These are phyloP conservation scores for Kluyveromyces siamensis DNA, from an alignment of 805 yeast species.

Conservation along the genomic window DNA sequence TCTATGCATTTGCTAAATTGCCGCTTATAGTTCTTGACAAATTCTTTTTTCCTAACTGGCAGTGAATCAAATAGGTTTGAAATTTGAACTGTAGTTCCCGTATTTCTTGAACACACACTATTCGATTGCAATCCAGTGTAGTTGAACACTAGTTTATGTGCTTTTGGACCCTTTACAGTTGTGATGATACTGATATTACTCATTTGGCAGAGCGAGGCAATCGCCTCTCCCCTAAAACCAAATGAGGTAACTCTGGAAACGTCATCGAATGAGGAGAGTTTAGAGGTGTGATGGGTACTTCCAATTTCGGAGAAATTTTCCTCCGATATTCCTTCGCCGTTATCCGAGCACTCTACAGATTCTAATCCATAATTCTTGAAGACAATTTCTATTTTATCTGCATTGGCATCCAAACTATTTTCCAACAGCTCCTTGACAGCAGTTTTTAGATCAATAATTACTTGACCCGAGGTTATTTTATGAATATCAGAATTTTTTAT, in stretches of 20 bases:
- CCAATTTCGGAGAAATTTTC: conserved; percentile 48
- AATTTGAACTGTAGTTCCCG: conserved; percentile 62
- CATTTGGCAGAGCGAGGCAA: conserved; percentile 59
- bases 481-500: conserved; percentile 52
- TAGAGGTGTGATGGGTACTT: conserved; percentile 59
- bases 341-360: conserved; percentile 56
- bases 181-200: conserved; percentile 46
- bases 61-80: conserved; percentile 52
- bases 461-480: conserved; percentile 86
- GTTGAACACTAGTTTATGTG: conserved; percentile 46
- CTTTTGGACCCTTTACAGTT: conserved; percentile 44
- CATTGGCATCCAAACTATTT: conserved; percentile 73
- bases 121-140: conserved; percentile 43
- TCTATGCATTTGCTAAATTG: conserved; percentile 65
- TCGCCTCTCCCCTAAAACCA: conserved; percentile 79
- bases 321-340: conserved; percentile 54
- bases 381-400: conserved; percentile 56
- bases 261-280: conserved; percentile 48
- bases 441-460: conserved; percentile 67
- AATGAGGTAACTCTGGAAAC: conserved; percentile 42
- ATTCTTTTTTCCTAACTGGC: conserved; percentile 77
- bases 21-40: conserved; percentile 54
- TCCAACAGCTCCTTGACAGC: conserved; percentile 83
- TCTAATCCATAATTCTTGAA: conserved; percentile 69
- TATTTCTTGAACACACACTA: conserved; percentile 40